Evolutionary conservation across 495 filamentous ascomycete species (phyloP).

Genomic region (Thozetella sp.): DNA sequence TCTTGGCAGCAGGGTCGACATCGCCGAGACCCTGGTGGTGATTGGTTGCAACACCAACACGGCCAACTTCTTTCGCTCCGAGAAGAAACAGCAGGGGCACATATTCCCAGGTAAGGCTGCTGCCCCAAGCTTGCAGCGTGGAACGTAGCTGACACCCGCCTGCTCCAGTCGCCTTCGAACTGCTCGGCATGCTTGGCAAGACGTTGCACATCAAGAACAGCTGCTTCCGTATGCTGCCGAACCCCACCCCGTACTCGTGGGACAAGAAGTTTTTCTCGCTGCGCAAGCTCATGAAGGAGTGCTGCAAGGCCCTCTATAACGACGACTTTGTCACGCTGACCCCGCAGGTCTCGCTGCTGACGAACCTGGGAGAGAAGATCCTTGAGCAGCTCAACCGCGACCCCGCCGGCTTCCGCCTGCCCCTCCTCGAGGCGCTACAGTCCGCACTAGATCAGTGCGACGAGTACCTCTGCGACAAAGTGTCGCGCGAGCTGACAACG

Average conservation of each 20-base stretch:
- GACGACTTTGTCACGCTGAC: slow-evolving; percentile 7
- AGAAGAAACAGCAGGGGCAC: slow-evolving; percentile 34
- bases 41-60: slow-evolving; percentile 45
- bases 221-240: slow-evolving; percentile 47
- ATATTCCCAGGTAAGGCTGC: slow-evolving; percentile 44
- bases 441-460: slow-evolving; percentile 31
- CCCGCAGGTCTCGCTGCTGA: slow-evolving; percentile 11
- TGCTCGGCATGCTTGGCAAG: slow-evolving; percentile 53
- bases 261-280: slow-evolving; percentile 41
- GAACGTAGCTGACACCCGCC: slow-evolving; percentile 9
- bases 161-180: slow-evolving; percentile 46
- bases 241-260: slow-evolving; percentile 48
- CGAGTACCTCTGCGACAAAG: slow-evolving; percentile 16
- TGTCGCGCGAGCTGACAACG: slow-evolving; percentile 26
- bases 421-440: slow-evolving; percentile 36
- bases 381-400: neutral
- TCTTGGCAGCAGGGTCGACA: slow-evolving; percentile 36
- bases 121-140: neutral
- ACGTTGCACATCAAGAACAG: slow-evolving; percentile 38
- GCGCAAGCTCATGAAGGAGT: slow-evolving; percentile 30
- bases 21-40: slow-evolving; percentile 42
- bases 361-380: slow-evolving; percentile 6
- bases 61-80: slow-evolving; percentile 32
- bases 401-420: slow-evolving; percentile 21
- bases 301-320: slow-evolving; percentile 20